Base-by-base conservation (phyloP, 108 stramenopile genomes). In the Cyclotella cryptica region DNA sequence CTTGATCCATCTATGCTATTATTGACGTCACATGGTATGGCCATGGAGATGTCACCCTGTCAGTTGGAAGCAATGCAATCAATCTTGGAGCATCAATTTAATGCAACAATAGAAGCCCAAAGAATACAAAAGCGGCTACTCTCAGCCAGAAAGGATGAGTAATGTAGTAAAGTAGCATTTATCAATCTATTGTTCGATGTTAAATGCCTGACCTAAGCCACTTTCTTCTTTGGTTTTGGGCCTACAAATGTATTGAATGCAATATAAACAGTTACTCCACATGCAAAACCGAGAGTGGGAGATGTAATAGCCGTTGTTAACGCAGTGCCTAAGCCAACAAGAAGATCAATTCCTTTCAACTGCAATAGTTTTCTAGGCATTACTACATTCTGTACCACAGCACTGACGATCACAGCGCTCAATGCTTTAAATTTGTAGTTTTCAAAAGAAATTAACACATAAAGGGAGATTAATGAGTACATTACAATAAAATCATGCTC, bases 321-420 rank as follows among this genome's bases (percentile, higher is more conserved):
- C 39, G 87, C 93, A 22, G 93, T 90, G 49, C 77, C 85, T 75
- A 90, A 86, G 30, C 93, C 90, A 30, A 86, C 82, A 22, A 89
- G 18, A 14, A 80, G 68, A 55, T 92, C 90, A 47, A 81, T 71
- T 29, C 92, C 92, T 44, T 72, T 54, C 52, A 92, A 54, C 47
- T 83, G 78, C 76, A 95, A 28, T 61, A 95, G 54, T 62, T 87
- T 87, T 79, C 81, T 88, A 21, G 94, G 94, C 22, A 80, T 30
- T 24, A 80, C 73, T 30, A 92, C 88, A 47, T 86, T 78, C 71
- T 80, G 83, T 39, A 90, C 46, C 10, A 95, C 92, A n/a, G 92
- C 92, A 70, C 89, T 90, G 26, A 91, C 85, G 68, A 95, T 91
- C 44, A 95, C 88, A 26, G 94, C 90, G 69, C 84, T 81, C 51